Evolutionary conservation across 2,329 filamentous ascomycete species (phyloP), one percentile per base, ranked within the genome.

Genomic region (Huntiella savannae): DNA sequence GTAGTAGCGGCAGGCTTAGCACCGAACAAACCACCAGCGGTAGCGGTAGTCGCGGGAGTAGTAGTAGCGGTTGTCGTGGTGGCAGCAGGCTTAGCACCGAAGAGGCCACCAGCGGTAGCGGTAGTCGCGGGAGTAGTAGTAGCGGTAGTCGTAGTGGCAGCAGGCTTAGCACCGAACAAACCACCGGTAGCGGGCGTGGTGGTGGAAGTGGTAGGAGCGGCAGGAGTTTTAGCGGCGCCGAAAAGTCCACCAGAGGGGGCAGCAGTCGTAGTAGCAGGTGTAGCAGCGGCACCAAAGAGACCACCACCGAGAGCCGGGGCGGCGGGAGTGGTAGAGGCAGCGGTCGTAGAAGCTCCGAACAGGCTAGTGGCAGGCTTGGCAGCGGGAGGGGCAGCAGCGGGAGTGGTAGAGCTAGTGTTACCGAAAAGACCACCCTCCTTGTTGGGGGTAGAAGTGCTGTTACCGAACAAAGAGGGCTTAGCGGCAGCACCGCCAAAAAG

Each of bases 141-240:
- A 8, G 52, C 46, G 7, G 53, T 45, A 15, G 52, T 44, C 11
- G 54, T 42, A 16, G 54, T 12, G 1, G 37, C 7, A 10, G 46
- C 12, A 28, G 8, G 56, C 53, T 33, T 58, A 49, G 49, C 63
- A 60, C 19, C 46, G 45, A 33, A 53, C 52, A 45, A 60, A 62
- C 4, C 65, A 33, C 71, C 70, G 15, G 70, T 70, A 12, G 71
- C 70, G 33, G 71, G 73, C 6, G 38, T 13, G 2, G 70, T 19
- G 16, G 16, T 73, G n/a, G 70, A 73, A 46, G 62, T 60, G 36
- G 54, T 2, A 7, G 38, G 3, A n/a, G 38, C 16, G 17, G 38
- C 17, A 17, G 37, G 11, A 11, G 33, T 13, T 1, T 11, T 11
- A 22, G 28, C 40, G 7, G 11, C 19, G 36, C 38, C 32, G 34